Base-by-base conservation (phyloP, 2,329 filamentous ascomycete species). In the Diaporthe sp. region DNA sequence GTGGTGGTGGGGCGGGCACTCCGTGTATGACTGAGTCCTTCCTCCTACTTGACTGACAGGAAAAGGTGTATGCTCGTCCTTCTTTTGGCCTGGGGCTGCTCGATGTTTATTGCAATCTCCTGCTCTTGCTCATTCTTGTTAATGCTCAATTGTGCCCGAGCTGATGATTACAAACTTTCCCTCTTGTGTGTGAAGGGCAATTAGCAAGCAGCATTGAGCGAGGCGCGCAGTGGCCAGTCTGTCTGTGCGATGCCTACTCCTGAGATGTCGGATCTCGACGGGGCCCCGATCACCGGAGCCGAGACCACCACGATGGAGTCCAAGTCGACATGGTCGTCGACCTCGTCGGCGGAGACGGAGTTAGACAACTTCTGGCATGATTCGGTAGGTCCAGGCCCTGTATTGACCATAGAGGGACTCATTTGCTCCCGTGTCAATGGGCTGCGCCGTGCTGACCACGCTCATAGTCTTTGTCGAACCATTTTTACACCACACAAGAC, bases 401-500 rank as follows among this genome's bases (percentile, higher is more conserved):
- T 12, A 3, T 39, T 37, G 25, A 22, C 39, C 28, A n/a, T 17
- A 10, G 7, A 44, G 13, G 7, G 15, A 34, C 19, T 46, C 49
- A 28, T 22, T 46, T 17, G 31, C 10, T 34, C 19, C 37, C 7
- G 3, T 49, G 2, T 57, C 57, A 51, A 53, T 17, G 39, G 13
- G 44, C 34, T 8, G 19, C 31, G 22, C 44, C 22, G 17, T 65
- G 12, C 75, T 76, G n/a, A 76, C 58, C 19, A 49, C 37, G 2
- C 22, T 70, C 19, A 17, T 31, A 76, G 73, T 73, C 73, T 58
- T 31, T 71, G 44, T 67, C 74, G 44, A 74, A 73, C 37, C 75
- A 76, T n/a, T 76, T 77, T 31, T 77, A 77, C 46, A 76, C 76
- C 15, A 77, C 75, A 46, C 71, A 77, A 39, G 76, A 70, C n/a